Evolutionary conservation across 129 eudicot genomes (phyloP).

Genomic region (Pittosporum tobira): DNA sequence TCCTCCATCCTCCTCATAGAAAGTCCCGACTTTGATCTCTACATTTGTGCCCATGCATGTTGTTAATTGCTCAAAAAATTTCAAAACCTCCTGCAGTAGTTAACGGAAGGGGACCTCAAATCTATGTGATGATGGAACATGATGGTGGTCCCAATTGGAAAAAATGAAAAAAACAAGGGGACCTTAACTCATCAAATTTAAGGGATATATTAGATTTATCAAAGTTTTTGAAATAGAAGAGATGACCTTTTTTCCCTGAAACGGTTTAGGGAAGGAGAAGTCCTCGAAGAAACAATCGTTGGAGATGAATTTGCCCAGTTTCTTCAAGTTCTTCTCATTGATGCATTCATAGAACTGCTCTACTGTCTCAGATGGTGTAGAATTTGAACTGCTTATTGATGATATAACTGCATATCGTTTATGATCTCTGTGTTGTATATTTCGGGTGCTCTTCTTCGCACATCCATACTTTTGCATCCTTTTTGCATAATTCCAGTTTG

Average conservation of each 20-base stretch:
- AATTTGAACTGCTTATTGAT: conserved; percentile 18
- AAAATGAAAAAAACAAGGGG: too few relatives aligned
- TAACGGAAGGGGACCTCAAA: neutral
- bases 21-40: conserved; percentile 40
- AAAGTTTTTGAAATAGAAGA: neutral
- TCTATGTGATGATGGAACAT: neutral
- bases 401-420: conserved; percentile 11
- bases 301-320: conserved; percentile 37
- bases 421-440: neutral
- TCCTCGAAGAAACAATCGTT: conserved; percentile 64
- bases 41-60: conserved; percentile 53
- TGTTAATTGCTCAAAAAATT: conserved; percentile 45
- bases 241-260: conserved; percentile 67
- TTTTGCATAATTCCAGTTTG: too few relatives aligned
- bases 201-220: neutral
- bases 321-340: conserved; percentile 42
- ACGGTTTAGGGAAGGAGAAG: conserved; percentile 48
- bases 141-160: too few relatives aligned
- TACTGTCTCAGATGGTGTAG: conserved; percentile 45
- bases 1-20: conserved; percentile 44
- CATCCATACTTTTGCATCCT: conserved; percentile 6
- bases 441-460: neutral
- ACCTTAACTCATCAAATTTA: neutral
- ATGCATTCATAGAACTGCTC: conserved; percentile 49
- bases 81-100: conserved; percentile 50